Base-by-base conservation (phyloP, 2,329 filamentous ascomycete species). In the Penicillium palitans region DNA sequence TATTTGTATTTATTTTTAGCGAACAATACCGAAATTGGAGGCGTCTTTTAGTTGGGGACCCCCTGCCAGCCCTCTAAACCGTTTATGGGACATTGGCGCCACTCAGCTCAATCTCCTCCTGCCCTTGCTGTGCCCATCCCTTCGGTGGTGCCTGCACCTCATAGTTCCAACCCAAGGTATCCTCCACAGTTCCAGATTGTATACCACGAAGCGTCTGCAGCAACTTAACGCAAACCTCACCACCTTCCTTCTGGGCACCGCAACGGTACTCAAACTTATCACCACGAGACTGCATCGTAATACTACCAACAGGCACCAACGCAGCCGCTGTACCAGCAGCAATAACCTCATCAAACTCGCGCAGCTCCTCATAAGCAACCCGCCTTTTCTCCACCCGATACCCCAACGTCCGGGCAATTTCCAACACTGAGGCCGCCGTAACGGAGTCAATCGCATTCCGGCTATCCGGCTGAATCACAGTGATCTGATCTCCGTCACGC, bases 301-400 rank as follows among this genome's bases (percentile, higher is more conserved):
- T 96, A 66, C 90, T 95, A 61, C 89, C 89, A 75, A 97, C 95
- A 1, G 93, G 93, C 3, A 98, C 93, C 54, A 99, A 81, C 0
- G 91, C 90, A 0, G 93, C 93, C 0, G 93, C 93, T 0, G 93
- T 98, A 1, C 93, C 93, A 3, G 92, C 93, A 4, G 93, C 95
- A 77, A 97, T 87, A 52, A 99, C 87, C 76, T 98, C 93, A 45
- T 80, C 80, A 72, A 92, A 91, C 17, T 78, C 72, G 6, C 72
- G 66, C 42, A 90, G 76, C 68, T 90, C 87, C 8, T 83, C 79
- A 71, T 89, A 89, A 33, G 79, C 73, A 56, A 85, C 79, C 45
- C 86, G 74, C 55, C 93, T 81, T 70, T 84, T 85, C 80, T 97
- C 93, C 0, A 95, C 89, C 65, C 84, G 87, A 89, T 90, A 98